These are phyloP conservation scores for Daldinia sp. DNA, from an alignment of 2,329 filamentous ascomycete genomes.

Conservation along the genomic window DNA sequence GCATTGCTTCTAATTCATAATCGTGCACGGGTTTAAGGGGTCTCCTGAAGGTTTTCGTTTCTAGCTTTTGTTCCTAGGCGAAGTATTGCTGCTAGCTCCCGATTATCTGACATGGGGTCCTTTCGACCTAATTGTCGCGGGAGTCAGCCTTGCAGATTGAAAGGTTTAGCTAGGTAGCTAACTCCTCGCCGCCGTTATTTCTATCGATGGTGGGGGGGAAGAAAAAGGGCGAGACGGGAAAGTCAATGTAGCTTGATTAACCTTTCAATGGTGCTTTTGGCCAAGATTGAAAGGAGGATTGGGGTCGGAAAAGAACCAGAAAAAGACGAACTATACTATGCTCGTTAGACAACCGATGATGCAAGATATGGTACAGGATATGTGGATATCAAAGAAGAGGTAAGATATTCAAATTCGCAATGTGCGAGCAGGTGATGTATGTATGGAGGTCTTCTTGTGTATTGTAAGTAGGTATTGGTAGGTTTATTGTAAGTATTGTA, in stretches of 20 bases:
- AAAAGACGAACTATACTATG: slow-evolving; percentile 27
- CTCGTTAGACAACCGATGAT: slow-evolving; percentile 28
- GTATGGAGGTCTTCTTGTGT: slow-evolving; percentile 9
- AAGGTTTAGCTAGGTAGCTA: slow-evolving; percentile 20
- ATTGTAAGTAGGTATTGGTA: slow-evolving; percentile 1
- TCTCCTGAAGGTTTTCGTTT: slow-evolving; percentile 27
- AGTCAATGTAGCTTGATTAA: slow-evolving; percentile 26
- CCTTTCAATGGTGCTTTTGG: slow-evolving; percentile 25
- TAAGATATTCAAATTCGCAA: slow-evolving; percentile 32
- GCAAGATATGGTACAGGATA: slow-evolving; percentile 31
- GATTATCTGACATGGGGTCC: slow-evolving; percentile 45
- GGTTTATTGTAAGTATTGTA: slow-evolving; percentile 4
- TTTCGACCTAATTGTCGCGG: slow-evolving; percentile 40
- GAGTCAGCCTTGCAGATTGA: slow-evolving; percentile 45
- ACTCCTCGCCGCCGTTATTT: slow-evolving; percentile 35
- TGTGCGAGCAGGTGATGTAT: slow-evolving; percentile 31
- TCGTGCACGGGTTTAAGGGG: slow-evolving; percentile 33
- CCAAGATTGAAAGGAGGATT: slow-evolving; percentile 38
- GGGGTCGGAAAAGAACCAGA: slow-evolving; percentile 32
- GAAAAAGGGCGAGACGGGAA: slow-evolving; percentile 31
- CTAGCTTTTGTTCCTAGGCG: slow-evolving; percentile 39
- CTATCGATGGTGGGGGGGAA: slow-evolving; percentile 38
- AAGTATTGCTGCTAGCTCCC: slow-evolving; percentile 40
- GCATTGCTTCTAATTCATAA: slow-evolving; percentile 43
- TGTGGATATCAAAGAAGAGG: slow-evolving; percentile 40